Base-by-base conservation (phyloP, 2,329 filamentous ascomycete genomes). In the Fusarium ramigenum region DNA sequence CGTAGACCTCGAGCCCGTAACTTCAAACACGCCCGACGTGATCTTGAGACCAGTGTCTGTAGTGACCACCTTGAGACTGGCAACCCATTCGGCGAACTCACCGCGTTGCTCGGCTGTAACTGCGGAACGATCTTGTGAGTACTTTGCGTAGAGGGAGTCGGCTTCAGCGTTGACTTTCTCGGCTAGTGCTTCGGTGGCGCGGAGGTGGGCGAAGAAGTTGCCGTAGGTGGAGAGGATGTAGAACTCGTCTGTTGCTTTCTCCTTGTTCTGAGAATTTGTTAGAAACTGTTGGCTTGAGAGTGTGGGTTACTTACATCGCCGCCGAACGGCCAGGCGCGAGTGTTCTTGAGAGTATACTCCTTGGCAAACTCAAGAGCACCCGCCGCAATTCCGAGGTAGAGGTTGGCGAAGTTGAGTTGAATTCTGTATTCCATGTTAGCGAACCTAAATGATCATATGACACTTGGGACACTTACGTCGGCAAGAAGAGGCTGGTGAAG, bases 171-270 rank as follows among this genome's bases (percentile, higher is more conserved):
- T 89, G 2, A 88, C 88, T 21, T 84, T 83, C 75, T 92, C 88
- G 7, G 88, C 86, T 0, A 93, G 82, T 0, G 90, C 85, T 37
- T 88, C 87, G 0, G 89, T 87, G 3, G 90, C 90, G 4, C 88
- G 84, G 1, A 92, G 83, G 75, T 91, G 88, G 2, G 90, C 90
- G 43, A 89, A 91, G 76, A 89, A 91, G 77, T 88, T 90, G 30
- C 90, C 90, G 72, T 93, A 92, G 7, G 88, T 87, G 49, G 88
- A 86, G 21, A 92, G 84, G 59, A 93, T 87, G 77, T 92, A 92
- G 77, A 90, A 91, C 63, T 92, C 90, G 7, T 92, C 90, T 0
- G 86, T 87, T 0, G 88, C 84, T 3, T 84, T 85, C 6, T 87
- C 83, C 66, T 92, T 92, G 78, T 84, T 84, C 82, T 85, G 6